Evolutionary conservation across 2,329 filamentous ascomycete genomes (phyloP).

Genomic region (Lasiodiplodia hormozganensis): DNA sequence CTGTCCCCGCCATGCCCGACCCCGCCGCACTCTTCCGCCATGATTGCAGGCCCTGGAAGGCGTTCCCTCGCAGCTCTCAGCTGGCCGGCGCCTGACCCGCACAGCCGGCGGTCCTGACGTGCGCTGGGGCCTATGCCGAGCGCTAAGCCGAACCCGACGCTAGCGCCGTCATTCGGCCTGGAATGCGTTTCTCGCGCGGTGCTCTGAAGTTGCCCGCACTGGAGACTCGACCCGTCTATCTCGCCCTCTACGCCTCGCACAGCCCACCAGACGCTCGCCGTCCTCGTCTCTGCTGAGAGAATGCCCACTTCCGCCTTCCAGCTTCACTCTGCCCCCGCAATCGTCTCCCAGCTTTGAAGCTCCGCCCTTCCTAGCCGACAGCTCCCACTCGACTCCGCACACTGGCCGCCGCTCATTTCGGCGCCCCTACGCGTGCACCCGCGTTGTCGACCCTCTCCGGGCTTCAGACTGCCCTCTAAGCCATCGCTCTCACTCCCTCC

Average conservation of each 20-base stretch:
- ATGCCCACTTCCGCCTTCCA: slow-evolving; percentile 39
- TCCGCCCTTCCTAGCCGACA: slow-evolving; percentile 40
- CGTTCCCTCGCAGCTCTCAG: slow-evolving; percentile 5
- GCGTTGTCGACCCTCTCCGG: background rate
- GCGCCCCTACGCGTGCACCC: slow-evolving; percentile 20
- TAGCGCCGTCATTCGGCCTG: slow-evolving; percentile 26
- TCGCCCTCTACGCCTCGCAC: slow-evolving; percentile 20
- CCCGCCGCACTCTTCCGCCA: slow-evolving; percentile 1
- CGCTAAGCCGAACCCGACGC: slow-evolving; percentile 21
- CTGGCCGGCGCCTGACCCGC: slow-evolving; percentile 12
- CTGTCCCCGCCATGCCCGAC: background rate
- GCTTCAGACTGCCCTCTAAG: slow-evolving; percentile 7
- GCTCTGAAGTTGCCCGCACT: slow-evolving; percentile 30
- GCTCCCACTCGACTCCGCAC: slow-evolving; percentile 33
- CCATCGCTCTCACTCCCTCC: slow-evolving; percentile 13
- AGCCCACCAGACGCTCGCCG: slow-evolving; percentile 15
- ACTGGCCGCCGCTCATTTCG: slow-evolving; percentile 32
- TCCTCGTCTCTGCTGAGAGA: slow-evolving; percentile 18
- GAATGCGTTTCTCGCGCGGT: slow-evolving; percentile 29
- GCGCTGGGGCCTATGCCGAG: slow-evolving; percentile 19
- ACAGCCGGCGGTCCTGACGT: slow-evolving; percentile 25
- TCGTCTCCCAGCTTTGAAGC: slow-evolving; percentile 45
- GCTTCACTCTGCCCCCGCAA: slow-evolving; percentile 36
- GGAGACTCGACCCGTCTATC: slow-evolving; percentile 28
- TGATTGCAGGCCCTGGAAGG: background rate